phyloP scores from a whole-genome alignment of 345 rosid genomes.

The Balakata baccata region DNA sequence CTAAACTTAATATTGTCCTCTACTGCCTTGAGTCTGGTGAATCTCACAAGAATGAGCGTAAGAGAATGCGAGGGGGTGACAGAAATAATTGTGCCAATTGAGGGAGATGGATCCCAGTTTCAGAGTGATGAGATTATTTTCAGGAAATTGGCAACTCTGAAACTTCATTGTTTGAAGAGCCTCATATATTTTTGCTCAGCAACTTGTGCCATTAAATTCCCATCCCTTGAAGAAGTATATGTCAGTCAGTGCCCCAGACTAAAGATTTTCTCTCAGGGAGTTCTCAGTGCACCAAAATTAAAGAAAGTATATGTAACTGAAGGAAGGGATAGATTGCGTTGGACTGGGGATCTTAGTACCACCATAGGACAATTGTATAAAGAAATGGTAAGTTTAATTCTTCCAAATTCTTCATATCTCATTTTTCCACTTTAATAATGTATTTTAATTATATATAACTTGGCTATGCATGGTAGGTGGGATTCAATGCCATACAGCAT shows the following conservation, averaged over 20 bases:
- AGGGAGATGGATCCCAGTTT: slow-evolving; percentile 1
- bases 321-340: background rate
- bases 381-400: background rate
- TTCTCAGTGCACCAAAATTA: background rate
- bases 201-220: slow-evolving; percentile 3
- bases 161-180: background rate
- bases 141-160: background rate
- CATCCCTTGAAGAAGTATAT: background rate
- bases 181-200: slow-evolving; percentile 8
- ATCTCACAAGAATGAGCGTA: slow-evolving; percentile 15
- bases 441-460: background rate
- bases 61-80: slow-evolving; percentile 11
- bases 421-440: too few relatives aligned
- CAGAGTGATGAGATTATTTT: slow-evolving; percentile 5
- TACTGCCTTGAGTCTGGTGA: slow-evolving; percentile 15
- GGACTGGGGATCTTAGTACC: background rate
- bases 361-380: background rate
- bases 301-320: background rate
- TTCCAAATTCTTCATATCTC: too few relatives aligned
- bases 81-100: slow-evolving; percentile 9
- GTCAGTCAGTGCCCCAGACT: slow-evolving; percentile 2
- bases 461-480: background rate
- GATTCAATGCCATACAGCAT: background rate
- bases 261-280: background rate
- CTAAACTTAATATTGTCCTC: background rate